These are phyloP conservation scores for Lipomyces yamanashiensis DNA, from an alignment of 805 yeast genomes.

Conservation along the genomic window DNA sequence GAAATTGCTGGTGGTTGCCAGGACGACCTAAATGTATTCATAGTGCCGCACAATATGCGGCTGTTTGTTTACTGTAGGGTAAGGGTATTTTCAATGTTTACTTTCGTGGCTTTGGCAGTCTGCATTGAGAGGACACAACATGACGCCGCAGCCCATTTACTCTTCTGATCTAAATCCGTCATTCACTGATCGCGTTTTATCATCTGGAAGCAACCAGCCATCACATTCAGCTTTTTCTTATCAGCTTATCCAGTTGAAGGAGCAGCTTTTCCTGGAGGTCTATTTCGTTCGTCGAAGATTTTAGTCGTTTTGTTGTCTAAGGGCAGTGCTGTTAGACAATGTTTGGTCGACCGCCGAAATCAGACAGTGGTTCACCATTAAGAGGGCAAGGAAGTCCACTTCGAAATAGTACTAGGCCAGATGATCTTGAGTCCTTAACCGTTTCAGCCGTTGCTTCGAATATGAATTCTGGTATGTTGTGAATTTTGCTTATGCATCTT, in stretches of 20 bases:
- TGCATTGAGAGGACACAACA: too few relatives aligned
- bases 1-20: background rate
- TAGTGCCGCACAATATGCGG: background rate
- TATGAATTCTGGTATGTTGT: background rate
- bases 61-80: background rate
- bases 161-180: too few relatives aligned
- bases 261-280: too few relatives aligned
- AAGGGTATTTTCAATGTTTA: background rate
- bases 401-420: background rate
- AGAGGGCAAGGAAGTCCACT: constrained; percentile 9
- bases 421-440: background rate
- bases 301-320: too few relatives aligned
- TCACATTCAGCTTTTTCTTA: background rate
- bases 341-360: background rate
- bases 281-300: too few relatives aligned
- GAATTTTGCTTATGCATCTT: background rate
- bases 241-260: background rate
- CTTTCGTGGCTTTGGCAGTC: background rate
- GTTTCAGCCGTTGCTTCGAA: background rate
- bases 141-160: too few relatives aligned
- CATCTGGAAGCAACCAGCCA: too few relatives aligned
- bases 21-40: background rate
- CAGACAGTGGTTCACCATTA: background rate
- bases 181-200: too few relatives aligned
- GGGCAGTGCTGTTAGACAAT: background rate